Percentiles rank a stretch among this genome's conserved stretches.
Evolutionary conservation across 2,329 filamentous ascomycete genomes (phyloP).

Genomic region (Thermoascus crustaceus): DNA sequence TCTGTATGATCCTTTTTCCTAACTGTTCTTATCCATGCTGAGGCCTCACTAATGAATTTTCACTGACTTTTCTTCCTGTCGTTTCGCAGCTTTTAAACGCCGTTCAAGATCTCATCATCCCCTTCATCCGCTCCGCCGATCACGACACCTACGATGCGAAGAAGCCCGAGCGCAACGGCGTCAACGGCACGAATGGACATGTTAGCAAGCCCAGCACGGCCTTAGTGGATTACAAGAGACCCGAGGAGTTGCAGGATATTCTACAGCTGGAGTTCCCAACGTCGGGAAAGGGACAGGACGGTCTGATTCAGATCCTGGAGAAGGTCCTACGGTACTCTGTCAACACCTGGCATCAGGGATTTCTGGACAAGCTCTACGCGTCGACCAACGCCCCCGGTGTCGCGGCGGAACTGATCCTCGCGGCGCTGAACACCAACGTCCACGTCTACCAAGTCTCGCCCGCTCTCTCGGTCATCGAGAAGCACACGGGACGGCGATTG

Average conservation of each 20-base stretch:
- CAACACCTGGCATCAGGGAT: constrained; percentile 98
- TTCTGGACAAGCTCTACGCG: constrained; percentile 91
- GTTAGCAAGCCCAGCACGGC: constrained; percentile 51
- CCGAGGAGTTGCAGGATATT: constrained; percentile 51
- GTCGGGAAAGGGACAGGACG: constrained; percentile 57
- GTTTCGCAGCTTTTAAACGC: constrained; percentile 27
- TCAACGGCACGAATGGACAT: constrained; percentile 52
- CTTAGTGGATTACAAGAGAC: constrained; percentile 56
- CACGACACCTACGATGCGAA: constrained; percentile 16
- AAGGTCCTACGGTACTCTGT: constrained; percentile 76
- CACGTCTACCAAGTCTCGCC: constrained; percentile 95
- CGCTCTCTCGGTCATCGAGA: constrained; percentile 78
- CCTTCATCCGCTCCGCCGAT: constrained; percentile 39
- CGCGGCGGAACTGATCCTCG: constrained; percentile 73
- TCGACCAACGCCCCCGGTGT: constrained; percentile 82
- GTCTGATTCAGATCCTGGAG: constrained; percentile 62
- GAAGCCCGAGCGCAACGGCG: constrained; percentile 16
- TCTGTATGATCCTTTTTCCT: neutral
- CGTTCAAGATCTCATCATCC: constrained; percentile 37
- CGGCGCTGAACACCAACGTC: constrained; percentile 83
- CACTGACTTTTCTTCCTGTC: constrained; percentile 1
- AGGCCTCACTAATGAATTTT: neutral
- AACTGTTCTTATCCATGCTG: neutral
- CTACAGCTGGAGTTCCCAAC: constrained; percentile 45
- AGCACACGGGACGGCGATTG: constrained; percentile 64